Evolutionary conservation across 2,329 filamentous ascomycete species (phyloP), one percentile per base, ranked within the genome.

Genomic region (Fusarium acutatum): DNA sequence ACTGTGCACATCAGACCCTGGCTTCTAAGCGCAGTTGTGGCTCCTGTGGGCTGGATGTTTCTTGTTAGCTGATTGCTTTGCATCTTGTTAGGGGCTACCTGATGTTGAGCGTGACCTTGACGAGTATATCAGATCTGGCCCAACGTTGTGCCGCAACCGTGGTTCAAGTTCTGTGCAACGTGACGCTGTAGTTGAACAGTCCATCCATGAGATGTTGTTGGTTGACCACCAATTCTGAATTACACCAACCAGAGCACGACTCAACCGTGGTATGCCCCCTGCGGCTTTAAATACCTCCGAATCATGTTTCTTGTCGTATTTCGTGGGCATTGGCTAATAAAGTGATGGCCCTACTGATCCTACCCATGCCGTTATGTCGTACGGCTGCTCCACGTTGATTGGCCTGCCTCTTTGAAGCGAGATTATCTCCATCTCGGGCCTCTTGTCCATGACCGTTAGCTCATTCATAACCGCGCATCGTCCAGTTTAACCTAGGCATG

Each of bases 401-500:
- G 77, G 77, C 20, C 46, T 14, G 54, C 5, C 11, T 56, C 43
- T 26, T 35, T 26, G 28, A 79, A 79, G 77, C 77, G 77, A 79
- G 73, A 79, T 79, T 79, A 75, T 77, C 69, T 67, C 75, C 77
- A 78, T 78, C 75, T 78, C 69, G 67, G 68, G 66, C 64, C 62
- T 72, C 67, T 69, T 50, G 63, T 57, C 67, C 60, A 73, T 56
- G 56, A 60, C 56, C 67, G 50, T 67, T 68, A 60, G 73, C 60
- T 67, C 58, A 68, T 69, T 54, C 63, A 72, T 57, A 74, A 61
- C 71, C 67, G 67, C 67, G 58, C 71, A 74, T 72, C 59, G 47
- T 65, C 67, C 49, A 73, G 44, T 72, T 57, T 26, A 35, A 69
- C 69, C 67, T 60, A 30, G 61, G 71, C 60, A 65, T 67, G 67